Percentiles rank a stretch among this genome's conserved stretches.
Evolutionary conservation across 2,329 filamentous ascomycete species (phyloP).

Genomic region (Alternaria gaisen): DNA sequence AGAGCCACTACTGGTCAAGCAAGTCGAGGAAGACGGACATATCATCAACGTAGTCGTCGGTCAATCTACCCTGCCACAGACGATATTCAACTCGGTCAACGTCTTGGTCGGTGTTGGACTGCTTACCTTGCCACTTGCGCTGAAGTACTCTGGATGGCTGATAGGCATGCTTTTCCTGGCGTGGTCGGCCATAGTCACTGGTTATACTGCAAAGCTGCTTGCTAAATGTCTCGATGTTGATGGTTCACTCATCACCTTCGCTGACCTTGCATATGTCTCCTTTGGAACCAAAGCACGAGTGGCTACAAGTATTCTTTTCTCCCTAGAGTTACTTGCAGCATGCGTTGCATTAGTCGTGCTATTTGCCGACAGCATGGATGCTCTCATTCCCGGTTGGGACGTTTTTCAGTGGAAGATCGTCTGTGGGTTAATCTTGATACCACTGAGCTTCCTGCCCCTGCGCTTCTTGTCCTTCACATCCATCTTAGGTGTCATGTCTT

Average conservation of each 20-base stretch:
- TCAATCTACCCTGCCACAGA: slow-evolving; percentile 94
- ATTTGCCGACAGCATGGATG: slow-evolving; percentile 91
- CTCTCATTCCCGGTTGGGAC: slow-evolving; percentile 76
- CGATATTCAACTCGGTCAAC: slow-evolving; percentile 95
- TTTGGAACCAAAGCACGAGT: slow-evolving; percentile 85
- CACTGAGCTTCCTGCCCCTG: slow-evolving; percentile 84
- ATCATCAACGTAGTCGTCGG: slow-evolving; percentile 86
- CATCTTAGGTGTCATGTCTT: slow-evolving; percentile 89
- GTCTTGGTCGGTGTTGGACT: slow-evolving; percentile 90
- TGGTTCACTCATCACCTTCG: slow-evolving; percentile 87
- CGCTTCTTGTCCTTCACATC: slow-evolving; percentile 88
- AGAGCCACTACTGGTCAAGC: slow-evolving; percentile 86
- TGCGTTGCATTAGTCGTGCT: slow-evolving; percentile 90
- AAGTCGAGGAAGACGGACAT: slow-evolving; percentile 84
- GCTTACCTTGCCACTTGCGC: slow-evolving; percentile 84
- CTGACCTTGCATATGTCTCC: slow-evolving; percentile 89
- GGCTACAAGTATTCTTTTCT: slow-evolving; percentile 85
- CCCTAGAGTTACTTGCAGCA: slow-evolving; percentile 83
- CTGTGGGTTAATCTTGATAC: slow-evolving; percentile 79
- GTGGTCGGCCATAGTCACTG: slow-evolving; percentile 77
- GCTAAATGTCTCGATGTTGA: slow-evolving; percentile 90
- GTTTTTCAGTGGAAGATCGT: slow-evolving; percentile 83
- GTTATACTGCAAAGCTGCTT: slow-evolving; percentile 85
- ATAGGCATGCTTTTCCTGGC: slow-evolving; percentile 79
- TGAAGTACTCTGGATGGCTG: slow-evolving; percentile 89